Conservation (phyloP, 2,329 filamentous ascomycete genomes). For the Trichoderma koningii region DNA sequence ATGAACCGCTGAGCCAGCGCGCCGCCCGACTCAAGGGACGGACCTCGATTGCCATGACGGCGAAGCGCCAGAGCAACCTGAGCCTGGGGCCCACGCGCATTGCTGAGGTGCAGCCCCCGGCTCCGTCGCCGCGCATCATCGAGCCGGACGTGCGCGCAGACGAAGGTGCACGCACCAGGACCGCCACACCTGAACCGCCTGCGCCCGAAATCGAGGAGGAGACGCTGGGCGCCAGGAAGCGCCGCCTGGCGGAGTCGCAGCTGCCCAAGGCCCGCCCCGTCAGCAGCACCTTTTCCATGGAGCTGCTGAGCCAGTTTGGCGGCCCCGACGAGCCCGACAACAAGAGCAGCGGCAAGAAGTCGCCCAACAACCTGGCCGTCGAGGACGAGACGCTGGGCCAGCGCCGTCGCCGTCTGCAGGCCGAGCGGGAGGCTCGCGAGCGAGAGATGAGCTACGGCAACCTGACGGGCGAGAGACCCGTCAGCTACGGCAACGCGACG, state of each 20-base stretch:
- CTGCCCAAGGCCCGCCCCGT: constrained; percentile 60
- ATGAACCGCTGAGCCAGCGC: constrained; percentile 80
- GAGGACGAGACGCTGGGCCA: constrained; percentile 80
- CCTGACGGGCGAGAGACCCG: constrained; percentile 51
- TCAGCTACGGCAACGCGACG: constrained; percentile 43
- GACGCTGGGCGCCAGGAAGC: constrained; percentile 66
- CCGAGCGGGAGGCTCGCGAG: constrained; percentile 65
- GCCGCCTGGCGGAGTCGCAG: constrained; percentile 58
- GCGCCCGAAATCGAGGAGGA: constrained; percentile 57
- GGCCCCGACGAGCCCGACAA: constrained; percentile 45
- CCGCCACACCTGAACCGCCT: neutral
- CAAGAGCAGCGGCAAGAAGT: constrained; percentile 50
- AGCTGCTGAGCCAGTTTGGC: constrained; percentile 67
- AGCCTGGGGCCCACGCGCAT: constrained; percentile 26
- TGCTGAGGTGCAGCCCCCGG: constrained; percentile 25
- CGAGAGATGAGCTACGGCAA: constrained; percentile 51
- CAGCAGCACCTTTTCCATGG: constrained; percentile 66
- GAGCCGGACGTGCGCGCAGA: constrained; percentile 36
- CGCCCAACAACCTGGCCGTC: constrained; percentile 30
- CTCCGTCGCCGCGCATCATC: constrained; percentile 33
- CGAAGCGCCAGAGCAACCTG: constrained; percentile 50
- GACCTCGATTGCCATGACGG: constrained; percentile 46
- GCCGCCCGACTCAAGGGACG: constrained; percentile 73
- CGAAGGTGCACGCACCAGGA: constrained; percentile 16
- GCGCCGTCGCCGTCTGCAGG: constrained; percentile 71